Evolutionary conservation across 1,284 basidiomycete genomes (phyloP), one percentile per base, ranked within the genome.

Genomic region (Ceratobasidium sp.): DNA sequence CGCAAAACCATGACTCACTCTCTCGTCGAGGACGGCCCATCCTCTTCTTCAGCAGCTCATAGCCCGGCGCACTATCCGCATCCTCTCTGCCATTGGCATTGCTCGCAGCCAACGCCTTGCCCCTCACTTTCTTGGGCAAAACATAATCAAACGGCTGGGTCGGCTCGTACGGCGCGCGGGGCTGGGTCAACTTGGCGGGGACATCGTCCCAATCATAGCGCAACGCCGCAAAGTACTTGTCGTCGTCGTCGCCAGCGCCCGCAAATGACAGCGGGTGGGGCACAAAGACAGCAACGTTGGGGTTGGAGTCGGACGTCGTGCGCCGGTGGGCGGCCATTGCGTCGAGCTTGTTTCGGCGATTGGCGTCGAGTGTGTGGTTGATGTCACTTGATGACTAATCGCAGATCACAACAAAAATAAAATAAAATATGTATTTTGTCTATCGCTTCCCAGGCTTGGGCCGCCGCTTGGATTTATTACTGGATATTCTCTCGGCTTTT

Each of bases 301-400:
- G 34, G 3, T 39, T 59, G 37, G 65, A 68, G 31, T 72, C 69
- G 29, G 69, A 72, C 46, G 69, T 62, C 43, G 69, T 49, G 22
- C 69, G 69, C 43, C 58, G 41, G 39, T 72, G 69, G 41, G 66
- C 24, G 9, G 64, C 24, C 64, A 66, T 66, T 3, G 19, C 31
- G 27, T n/a, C n/a, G n/a, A 31, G 27, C 31, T 59, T 27, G 39
- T 51, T 53, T 31, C 31, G 58, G 66, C 27, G 53, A 29, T 14
- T 31, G 19, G 19, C 24, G 69, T 48, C 46, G 22, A 39, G 22
- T 13, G 29, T 46, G 22, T n/a, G 29, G 69, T 72, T 72, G 69
- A 72, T 72, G 69, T 72, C 69, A 61, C 69, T 43, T 58, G 69
- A 22, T 72, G 56, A 72, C 54, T 72, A 58, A 72, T 72, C 63